Base-by-base conservation (phyloP, 345 rosid species). In the Reutealis trisperma region DNA sequence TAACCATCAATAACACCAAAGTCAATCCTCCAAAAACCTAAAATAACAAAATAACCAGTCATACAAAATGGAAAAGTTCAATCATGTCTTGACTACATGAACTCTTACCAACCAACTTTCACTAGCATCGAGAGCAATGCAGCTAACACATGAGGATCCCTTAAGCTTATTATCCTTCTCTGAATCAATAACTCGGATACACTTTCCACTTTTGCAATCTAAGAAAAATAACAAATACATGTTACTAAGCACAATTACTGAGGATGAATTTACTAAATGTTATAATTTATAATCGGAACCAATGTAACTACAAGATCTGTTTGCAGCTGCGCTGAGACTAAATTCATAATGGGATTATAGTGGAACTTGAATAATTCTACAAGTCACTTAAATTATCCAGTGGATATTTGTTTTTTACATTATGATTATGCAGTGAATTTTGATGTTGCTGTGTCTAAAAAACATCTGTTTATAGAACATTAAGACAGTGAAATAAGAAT, bases 91-190 rank as follows among this genome's bases (percentile, higher is more conserved):
- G 32, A 49, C 64, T 13, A 61, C 70, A 34, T 24, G 41, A 81
- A 77, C 73, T 69, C 98, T 88, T 90, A 96, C 99, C 99, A 96
- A 79, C 99, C 99, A 96, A 88, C 93, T 92, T 81, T 96, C 98
- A 84, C 97, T 96, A 86, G 83, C 91, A 84, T 96, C 99, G 67
- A 96, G 95, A 64, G 97, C 92, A 88, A 96, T 73, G 81, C 94
- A 90, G 75, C 97, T 87, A 74, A 93, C 82, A 72, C 82, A 86
- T 13, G 87, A 79, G 47, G 75, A 76, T 65, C 81, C 87, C 77
- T 86, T 88, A 60, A 69, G 64, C 83, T 82, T 84, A 68, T 76
- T 84, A 61, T 80, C 89, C 70, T 85, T 90, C 81, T 69, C 82
- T 2, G 91, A 86, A 81, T 86, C 87, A 82, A 93, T 83, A 65